Base-by-base conservation (phyloP, 306 rosid species). In the Pyrus betulifolia region DNA sequence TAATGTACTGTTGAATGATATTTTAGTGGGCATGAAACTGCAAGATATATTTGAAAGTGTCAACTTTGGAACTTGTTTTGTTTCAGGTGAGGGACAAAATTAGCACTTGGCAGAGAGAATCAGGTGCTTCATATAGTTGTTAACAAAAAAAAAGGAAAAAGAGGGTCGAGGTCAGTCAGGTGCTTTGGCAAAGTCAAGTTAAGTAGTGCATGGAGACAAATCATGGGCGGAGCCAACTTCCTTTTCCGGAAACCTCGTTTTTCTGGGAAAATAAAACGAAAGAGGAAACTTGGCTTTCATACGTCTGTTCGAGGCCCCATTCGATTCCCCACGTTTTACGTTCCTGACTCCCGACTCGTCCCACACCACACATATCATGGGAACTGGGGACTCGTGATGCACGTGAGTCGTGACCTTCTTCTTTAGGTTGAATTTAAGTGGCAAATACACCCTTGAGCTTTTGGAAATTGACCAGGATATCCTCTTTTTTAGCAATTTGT, bases 211-310 rank as follows among this genome's bases (percentile, higher is more conserved):
- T 9, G 58, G 18, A 54, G 35, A 52, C 62, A 8, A 4, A 63
- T 62, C 23, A 60, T 40, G 22, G 54, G 15, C 45, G 40, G 38
- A 49, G 52, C 61, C 76, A 57, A 68, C 81, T 79, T 82, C 96
- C 91, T 77, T 38, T 80, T 84, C 63, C 76, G 67, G 96, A 77
- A 91, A 89, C 93, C 93, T 88, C 84, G 81, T 81, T 62, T 63
- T 71, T 42, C 31, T 23, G 51, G 22, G 5, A 5, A 6, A 61
- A 28, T 9, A 22, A 58, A 79, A 58, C 46, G 52, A 46, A 77
- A 86, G 78, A 79, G 60, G n/a, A 4, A 67, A 49, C 6, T 49
- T 23, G 57, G 67, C 74, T 65, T 73, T 31, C 21, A 14, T 11
- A 18, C 28, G 13, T 42, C 30, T 28, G 21, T 14, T 49, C 55